Evolutionary conservation across 2,329 filamentous ascomycete genomes (phyloP).

Genomic region (Ophiostoma angusticollis): DNA sequence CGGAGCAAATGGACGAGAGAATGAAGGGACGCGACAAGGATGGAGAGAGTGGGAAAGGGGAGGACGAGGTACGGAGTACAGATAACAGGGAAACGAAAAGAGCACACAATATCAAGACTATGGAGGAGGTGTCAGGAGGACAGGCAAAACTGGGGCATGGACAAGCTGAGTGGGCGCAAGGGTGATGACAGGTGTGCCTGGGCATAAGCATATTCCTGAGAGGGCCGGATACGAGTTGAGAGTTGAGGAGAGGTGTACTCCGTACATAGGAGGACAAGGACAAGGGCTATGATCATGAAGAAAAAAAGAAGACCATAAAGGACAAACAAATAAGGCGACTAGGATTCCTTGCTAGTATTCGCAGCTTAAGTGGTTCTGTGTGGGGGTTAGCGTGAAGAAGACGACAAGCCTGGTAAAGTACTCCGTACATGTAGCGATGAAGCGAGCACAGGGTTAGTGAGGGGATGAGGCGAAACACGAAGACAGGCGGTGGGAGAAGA

Average conservation of each 20-base stretch:
- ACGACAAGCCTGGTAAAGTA: neutral
- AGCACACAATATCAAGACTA: neutral
- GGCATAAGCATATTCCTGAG: no score
- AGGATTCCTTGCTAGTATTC: no score
- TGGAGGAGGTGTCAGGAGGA: constrained; percentile 10
- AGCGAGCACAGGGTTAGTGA: neutral
- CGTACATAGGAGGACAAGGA: no score
- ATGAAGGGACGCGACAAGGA: neutral
- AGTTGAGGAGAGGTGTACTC: no score
- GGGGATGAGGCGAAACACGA: neutral
- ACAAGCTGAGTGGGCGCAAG: no score
- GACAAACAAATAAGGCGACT: no score
- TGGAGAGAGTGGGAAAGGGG: neutral
- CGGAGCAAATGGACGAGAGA: neutral
- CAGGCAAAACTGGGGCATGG: constrained; percentile 11
- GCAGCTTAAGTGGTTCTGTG: constrained; percentile 16
- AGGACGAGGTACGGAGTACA: neutral
- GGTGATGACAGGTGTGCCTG: no score
- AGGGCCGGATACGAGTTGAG: neutral
- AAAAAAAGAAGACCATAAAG: neutral
- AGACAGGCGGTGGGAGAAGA: neutral
- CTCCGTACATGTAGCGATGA: neutral
- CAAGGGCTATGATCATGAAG: no score
- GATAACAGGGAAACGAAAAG: neutral
- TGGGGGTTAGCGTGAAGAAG: constrained; percentile 15